Percentiles rank a stretch among this genome's conserved stretches.
Evolutionary conservation across 148 eudicot species (phyloP).

Genomic region (Vaccinium darrowii): DNA sequence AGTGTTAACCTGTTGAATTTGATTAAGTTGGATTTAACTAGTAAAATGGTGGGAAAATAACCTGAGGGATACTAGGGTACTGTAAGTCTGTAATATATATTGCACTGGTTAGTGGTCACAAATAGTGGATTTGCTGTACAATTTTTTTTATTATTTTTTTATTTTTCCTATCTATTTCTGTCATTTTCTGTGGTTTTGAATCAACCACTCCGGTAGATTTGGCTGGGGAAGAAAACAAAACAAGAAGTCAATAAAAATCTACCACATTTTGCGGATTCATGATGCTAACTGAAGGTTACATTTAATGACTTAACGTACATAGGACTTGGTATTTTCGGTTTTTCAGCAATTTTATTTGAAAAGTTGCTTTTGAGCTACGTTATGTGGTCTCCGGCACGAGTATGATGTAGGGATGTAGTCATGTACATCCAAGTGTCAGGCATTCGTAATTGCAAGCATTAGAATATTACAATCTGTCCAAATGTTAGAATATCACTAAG

Average conservation of each 20-base stretch:
- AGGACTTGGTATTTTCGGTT: not conserved
- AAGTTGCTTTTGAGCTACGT: not conserved
- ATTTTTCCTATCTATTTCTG: not conserved
- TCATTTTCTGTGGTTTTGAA: not conserved
- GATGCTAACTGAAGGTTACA: not conserved
- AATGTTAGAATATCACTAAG: not conserved
- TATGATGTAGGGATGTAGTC: not conserved
- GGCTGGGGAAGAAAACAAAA: not conserved
- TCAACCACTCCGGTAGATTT: not conserved
- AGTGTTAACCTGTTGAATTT: constrained; percentile 3
- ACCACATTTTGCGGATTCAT: not conserved
- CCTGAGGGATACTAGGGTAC: not conserved
- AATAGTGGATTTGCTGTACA: too few relatives aligned
- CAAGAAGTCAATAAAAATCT: not conserved
- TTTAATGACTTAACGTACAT: not conserved
- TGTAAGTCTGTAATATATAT: not conserved
- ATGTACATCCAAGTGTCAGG: not conserved
- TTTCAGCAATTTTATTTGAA: not conserved
- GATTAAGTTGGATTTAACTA: not conserved
- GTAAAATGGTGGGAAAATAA: not conserved
- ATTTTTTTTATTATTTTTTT: too few relatives aligned
- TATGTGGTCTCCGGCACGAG: not conserved
- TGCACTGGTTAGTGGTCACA: not conserved
- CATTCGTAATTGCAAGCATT: not conserved
- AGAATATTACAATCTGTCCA: not conserved